phyloP scores from a whole-genome alignment of 257 asterid genomes.

The Solanum commersonii region DNA sequence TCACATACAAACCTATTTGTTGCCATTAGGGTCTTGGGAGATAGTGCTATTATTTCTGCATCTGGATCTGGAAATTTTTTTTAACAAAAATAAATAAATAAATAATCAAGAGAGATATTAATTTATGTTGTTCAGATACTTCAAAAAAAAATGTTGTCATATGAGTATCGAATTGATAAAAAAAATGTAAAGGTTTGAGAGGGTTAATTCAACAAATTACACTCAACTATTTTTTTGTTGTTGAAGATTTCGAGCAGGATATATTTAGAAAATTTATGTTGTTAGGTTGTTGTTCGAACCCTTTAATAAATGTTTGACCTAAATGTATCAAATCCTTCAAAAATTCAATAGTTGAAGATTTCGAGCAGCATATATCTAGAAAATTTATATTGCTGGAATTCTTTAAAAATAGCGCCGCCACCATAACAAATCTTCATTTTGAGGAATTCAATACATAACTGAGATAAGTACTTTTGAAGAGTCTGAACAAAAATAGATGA shows the following conservation, averaged over 20 bases:
- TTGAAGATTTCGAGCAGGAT: background rate
- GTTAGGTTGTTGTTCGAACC: background rate
- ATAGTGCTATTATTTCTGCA: conserved; percentile 1
- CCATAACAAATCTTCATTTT: background rate
- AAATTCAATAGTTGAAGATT: background rate
- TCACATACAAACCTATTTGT: conserved; percentile 1
- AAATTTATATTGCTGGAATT: background rate
- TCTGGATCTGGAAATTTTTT: conserved; percentile 7
- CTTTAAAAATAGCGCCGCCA: background rate
- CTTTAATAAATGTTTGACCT: background rate
- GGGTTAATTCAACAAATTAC: background rate
- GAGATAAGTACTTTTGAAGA: background rate
- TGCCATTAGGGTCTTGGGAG: conserved; percentile 5
- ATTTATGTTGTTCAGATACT: background rate
- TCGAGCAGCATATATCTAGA: rapidly evolving
- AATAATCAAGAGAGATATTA: background rate
- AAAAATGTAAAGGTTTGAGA: background rate
- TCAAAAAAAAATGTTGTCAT: background rate
- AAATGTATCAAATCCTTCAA: background rate
- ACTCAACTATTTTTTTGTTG: background rate
- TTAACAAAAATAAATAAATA: background rate
- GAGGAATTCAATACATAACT: background rate
- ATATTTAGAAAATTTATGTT: background rate
- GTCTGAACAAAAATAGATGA: background rate
- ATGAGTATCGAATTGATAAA: background rate